Conservation (phyloP, 116 monocot species). For the Thalassia testudinum region DNA sequence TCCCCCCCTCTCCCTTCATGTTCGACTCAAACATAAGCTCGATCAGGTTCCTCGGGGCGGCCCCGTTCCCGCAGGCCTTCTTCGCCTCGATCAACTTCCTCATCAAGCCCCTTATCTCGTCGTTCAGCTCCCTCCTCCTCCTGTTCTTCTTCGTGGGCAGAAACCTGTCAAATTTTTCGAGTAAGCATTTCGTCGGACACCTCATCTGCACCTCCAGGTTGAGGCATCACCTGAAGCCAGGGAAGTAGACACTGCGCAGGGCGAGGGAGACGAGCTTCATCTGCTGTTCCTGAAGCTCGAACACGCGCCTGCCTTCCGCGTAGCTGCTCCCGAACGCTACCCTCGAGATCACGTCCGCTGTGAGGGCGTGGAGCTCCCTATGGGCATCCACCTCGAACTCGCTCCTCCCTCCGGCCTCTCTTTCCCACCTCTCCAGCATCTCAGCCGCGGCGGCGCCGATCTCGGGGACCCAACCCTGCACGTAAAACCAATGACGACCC, state of each 20-base stretch:
- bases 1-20: constrained; percentile 12
- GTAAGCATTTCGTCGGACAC: not conserved
- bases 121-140: constrained; percentile 22
- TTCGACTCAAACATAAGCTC: constrained; percentile 37
- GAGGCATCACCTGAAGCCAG: constrained; percentile 47
- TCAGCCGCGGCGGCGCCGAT: constrained; percentile 26
- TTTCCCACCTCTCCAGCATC: constrained; percentile 57
- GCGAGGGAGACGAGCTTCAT: constrained; percentile 52
- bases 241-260: constrained; percentile 55
- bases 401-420: not conserved
- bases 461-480: constrained; percentile 44
- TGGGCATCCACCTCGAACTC: constrained; percentile 68
- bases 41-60: constrained; percentile 42
- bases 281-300: constrained; percentile 68
- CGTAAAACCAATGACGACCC: not conserved
- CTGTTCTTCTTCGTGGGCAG: constrained; percentile 46
- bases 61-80: constrained; percentile 16
- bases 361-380: constrained; percentile 43
- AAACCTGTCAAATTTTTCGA: constrained; percentile 19
- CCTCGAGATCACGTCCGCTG: constrained; percentile 55
- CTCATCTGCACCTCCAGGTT: not conserved
- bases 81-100: constrained; percentile 29
- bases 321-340: constrained; percentile 80
- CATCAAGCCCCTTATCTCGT: constrained; percentile 30
- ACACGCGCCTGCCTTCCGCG: constrained; percentile 53